Base-by-base conservation (phyloP, 345 rosid genomes). In the Lepidium didymum region DNA sequence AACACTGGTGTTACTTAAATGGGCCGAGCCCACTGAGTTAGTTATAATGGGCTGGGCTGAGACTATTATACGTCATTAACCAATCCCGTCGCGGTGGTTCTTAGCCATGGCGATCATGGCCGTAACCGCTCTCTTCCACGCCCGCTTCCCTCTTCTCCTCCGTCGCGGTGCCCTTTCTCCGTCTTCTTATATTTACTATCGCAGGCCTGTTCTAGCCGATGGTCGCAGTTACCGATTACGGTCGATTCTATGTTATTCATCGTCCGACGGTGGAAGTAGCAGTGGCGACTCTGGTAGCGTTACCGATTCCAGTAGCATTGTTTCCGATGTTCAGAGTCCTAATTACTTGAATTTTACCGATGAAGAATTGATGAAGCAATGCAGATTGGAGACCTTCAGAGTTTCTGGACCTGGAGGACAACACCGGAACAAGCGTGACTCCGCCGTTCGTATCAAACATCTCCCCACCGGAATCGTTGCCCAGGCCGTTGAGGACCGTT, bases 401-500 rank as follows among this genome's bases (percentile, higher is more conserved):
- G 73, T 90, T 4, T 91, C 96, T 13, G 96, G 97, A 0, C 96
- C 95, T 1, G 99, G 97, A 11, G 97, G 99, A 35, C 99, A 94
- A 67, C 99, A 91, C 85, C 86, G 99, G 34, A 94, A 94, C 81
- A 94, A 94, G 61, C 91, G 97, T 5, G 99, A 91, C 72, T 84
- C 97, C 10, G 97, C 97, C 36, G 96, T 94, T 11, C 85, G 97
- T 18, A 74, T 94, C 58, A 91, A 84, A 84, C 97, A 94, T 50
- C 66, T 83, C 11, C 97, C 97, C 34, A 94, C 97, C 29, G 96
- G 95, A 19, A 69, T 94, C 47, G 77, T 84, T 16, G 85, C 97
- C 57, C 98, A 87, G 81, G 93, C 85, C 15, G 90, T 73, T 1
- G 99, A 94, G 70, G 96, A 94, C 45, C 88, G 99, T 23, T 94